These are phyloP conservation scores for Liriodendron chinense DNA, from an alignment of 164 flowering plant genomes.

Conservation along the genomic window DNA sequence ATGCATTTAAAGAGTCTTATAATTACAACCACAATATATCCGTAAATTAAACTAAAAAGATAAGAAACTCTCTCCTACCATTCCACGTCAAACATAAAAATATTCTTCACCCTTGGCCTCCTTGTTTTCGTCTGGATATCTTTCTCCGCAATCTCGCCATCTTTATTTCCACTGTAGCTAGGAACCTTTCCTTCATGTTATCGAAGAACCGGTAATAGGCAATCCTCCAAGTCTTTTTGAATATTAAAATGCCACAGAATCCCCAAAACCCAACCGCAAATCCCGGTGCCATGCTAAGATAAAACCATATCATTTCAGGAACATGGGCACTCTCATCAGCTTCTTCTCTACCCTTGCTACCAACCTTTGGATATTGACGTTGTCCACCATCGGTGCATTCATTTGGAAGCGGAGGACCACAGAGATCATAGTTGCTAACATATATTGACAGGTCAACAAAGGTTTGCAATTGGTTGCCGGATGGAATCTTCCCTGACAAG, in stretches of 20 bases:
- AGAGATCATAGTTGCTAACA: background rate
- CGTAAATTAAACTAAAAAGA: too few relatives aligned
- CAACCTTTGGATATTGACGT: background rate
- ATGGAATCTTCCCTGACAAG: conserved; percentile 3
- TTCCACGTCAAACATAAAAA: too few relatives aligned
- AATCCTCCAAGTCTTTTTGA: conserved; percentile 15
- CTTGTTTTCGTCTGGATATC: too few relatives aligned
- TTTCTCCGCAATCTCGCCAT: background rate
- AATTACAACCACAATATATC: too few relatives aligned
- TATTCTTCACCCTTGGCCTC: too few relatives aligned
- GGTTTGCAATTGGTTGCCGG: background rate
- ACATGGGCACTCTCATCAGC: background rate
- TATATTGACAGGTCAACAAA: background rate
- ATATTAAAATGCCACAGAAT: background rate
- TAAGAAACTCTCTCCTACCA: too few relatives aligned
- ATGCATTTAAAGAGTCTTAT: too few relatives aligned
- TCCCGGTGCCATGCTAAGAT: conserved; percentile 5
- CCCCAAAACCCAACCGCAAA: conserved; percentile 11
- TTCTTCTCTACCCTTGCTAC: too few relatives aligned
- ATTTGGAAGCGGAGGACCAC: background rate
- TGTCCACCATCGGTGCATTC: background rate
- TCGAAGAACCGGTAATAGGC: conserved; percentile 6
- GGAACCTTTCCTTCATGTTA: background rate
- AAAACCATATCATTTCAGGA: background rate
- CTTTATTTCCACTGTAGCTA: background rate